Percentiles rank a stretch among this genome's conserved stretches.
Conservation (phyloP, 2,329 filamentous ascomycete species). For the Fusarium neocosmosporiellum region DNA sequence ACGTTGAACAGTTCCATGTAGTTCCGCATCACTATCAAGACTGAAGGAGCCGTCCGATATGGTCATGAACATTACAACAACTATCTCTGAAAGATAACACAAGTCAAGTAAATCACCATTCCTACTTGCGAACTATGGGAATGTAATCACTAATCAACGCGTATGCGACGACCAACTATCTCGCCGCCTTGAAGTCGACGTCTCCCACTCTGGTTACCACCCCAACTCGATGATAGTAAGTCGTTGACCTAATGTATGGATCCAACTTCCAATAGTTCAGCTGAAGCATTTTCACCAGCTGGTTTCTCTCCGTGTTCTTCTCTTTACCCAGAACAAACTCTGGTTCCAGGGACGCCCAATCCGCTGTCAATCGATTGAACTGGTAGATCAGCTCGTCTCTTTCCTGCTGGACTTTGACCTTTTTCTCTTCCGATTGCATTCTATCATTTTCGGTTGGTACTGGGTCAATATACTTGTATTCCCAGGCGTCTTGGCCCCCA, state of each 20-base stretch:
- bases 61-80: neutral
- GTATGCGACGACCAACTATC: neutral
- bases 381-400: constrained; percentile 63
- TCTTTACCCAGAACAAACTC: neutral
- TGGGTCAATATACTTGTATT: constrained; percentile 74
- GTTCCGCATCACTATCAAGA: neutral
- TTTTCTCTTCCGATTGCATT: constrained; percentile 48
- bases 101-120: neutral
- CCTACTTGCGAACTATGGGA: neutral
- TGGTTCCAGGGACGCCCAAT: constrained; percentile 18
- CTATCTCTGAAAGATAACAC: neutral
- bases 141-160: neutral
- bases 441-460: constrained; percentile 66
- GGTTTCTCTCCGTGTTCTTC: constrained; percentile 52
- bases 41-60: neutral
- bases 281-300: constrained; percentile 62
- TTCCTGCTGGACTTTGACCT: constrained; percentile 61
- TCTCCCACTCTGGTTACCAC: constrained; percentile 24
- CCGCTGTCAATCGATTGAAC: constrained; percentile 58
- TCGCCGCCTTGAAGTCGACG: constrained; percentile 36
- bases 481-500: constrained; percentile 74
- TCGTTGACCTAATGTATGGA: constrained; percentile 69
- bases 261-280: constrained; percentile 78
- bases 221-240: constrained; percentile 37
- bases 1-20: neutral